These are phyloP conservation scores for Scutellaria minor DNA, from an alignment of 257 asterid genomes.

Conservation along the genomic window DNA sequence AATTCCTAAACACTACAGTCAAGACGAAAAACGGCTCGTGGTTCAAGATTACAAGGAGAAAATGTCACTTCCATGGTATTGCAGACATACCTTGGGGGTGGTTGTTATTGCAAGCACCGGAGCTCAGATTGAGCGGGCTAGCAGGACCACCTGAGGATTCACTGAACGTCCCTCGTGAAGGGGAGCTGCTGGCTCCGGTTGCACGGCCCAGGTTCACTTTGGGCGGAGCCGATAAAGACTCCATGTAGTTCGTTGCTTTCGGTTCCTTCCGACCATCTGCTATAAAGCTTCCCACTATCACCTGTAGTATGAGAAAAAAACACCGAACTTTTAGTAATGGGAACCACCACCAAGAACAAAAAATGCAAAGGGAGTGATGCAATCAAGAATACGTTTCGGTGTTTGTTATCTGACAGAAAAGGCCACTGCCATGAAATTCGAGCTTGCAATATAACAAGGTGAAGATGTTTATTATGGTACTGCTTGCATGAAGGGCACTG, in stretches of 20 bases:
- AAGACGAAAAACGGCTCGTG: slow-evolving; percentile 1
- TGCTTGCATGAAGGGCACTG: neutral
- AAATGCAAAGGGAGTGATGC: neutral
- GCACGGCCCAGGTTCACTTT: slow-evolving; percentile 42
- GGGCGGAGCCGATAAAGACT: slow-evolving; percentile 44
- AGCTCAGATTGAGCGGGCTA: slow-evolving; percentile 53
- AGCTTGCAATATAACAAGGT: neutral
- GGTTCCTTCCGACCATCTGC: slow-evolving; percentile 48
- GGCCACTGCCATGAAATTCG: neutral
- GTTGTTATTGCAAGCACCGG: slow-evolving; percentile 47
- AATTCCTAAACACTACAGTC: slow-evolving; percentile 28
- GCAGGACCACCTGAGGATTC: slow-evolving; percentile 61
- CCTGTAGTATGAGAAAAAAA: slow-evolving; percentile 40
- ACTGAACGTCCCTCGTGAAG: slow-evolving; percentile 54
- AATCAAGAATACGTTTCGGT: neutral
- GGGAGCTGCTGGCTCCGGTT: slow-evolving; percentile 53
- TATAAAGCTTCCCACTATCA: slow-evolving; percentile 58
- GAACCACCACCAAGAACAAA: too few relatives aligned
- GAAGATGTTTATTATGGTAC: too few relatives aligned
- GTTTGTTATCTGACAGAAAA: neutral
- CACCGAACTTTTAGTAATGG: neutral
- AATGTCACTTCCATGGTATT: slow-evolving; percentile 54
- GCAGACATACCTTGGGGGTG: slow-evolving; percentile 39
- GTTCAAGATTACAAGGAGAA: slow-evolving; percentile 31
- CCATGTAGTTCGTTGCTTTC: slow-evolving; percentile 40